Evolutionary conservation across 2,329 filamentous ascomycete species (phyloP).

Genomic region (Sporothrix euskadiensis): DNA sequence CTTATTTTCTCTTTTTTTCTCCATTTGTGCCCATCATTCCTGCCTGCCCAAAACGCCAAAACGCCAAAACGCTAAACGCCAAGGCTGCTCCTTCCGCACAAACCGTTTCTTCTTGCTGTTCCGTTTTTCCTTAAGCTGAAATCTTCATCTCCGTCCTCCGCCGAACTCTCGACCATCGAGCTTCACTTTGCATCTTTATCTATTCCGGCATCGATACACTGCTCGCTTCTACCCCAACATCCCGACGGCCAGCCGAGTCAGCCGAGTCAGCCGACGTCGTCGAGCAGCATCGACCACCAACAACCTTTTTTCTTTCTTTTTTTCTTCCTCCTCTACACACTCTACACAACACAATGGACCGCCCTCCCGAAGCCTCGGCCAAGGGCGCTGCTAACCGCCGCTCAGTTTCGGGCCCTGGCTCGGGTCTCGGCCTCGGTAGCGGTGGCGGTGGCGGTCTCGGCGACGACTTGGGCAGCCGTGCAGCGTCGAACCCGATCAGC

Average conservation of each 20-base stretch:
- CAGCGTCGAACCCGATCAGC: conserved; percentile 12
- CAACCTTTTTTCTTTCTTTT: not conserved
- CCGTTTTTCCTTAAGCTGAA: not conserved
- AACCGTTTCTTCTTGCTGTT: not conserved
- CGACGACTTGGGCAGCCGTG: not conserved
- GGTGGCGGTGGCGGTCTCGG: not conserved
- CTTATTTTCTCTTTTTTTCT: not conserved
- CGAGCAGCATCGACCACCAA: not conserved
- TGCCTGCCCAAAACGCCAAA: not conserved
- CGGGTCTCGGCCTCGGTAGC: no score
- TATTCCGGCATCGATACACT: not conserved
- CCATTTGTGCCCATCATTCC: not conserved
- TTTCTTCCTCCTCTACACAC: not conserved
- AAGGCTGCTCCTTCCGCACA: conserved; percentile 1
- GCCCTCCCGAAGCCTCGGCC: conserved; percentile 12
- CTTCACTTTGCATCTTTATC: not conserved
- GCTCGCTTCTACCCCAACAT: not conserved
- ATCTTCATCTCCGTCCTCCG: not conserved
- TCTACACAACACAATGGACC: not conserved
- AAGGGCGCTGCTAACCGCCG: not conserved
- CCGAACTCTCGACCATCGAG: not conserved
- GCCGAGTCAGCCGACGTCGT: conserved; percentile 17
- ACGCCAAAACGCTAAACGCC: not conserved
- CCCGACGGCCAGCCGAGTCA: conserved; percentile 6
- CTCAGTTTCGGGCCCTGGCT: not conserved